Conservation (phyloP, 1,284 basidiomycete genomes). For the Malassezia arunalokei region DNA sequence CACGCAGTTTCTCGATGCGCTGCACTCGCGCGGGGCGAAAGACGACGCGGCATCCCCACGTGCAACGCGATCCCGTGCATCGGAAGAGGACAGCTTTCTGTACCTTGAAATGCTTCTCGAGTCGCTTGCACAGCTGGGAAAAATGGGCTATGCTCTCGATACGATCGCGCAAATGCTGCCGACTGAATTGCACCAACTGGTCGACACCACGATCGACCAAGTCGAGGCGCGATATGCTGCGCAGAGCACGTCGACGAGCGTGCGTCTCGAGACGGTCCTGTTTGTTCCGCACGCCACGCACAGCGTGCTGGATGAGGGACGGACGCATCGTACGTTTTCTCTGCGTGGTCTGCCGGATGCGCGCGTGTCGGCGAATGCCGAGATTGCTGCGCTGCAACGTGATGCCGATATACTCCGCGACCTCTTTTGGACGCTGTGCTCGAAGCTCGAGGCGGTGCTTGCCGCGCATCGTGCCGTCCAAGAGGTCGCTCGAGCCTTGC, state of each 20-base stretch:
- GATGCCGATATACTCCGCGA: conserved; percentile 53
- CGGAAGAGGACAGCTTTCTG: conserved; percentile 75
- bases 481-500: conserved; percentile 55
- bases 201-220: conserved; percentile 78
- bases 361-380: conserved; percentile 22
- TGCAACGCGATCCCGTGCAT: background rate
- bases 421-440: conserved; percentile 94
- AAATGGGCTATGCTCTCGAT: conserved; percentile 73
- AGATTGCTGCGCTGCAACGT: conserved; percentile 28
- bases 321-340: conserved; percentile 21
- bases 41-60: background rate
- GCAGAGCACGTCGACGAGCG: conserved; percentile 58
- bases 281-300: conserved; percentile 28
- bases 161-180: conserved; percentile 69
- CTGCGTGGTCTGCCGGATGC: conserved; percentile 15
- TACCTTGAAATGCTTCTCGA: conserved; percentile 92
- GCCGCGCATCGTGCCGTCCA: conserved; percentile 83
- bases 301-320: conserved; percentile 12
- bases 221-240: conserved; percentile 55
- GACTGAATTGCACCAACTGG: conserved; percentile 69
- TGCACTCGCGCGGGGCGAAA: conserved; percentile 5
- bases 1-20: background rate
- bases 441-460: conserved; percentile 87
- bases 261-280: conserved; percentile 54
- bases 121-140: conserved; percentile 76